Base-by-base conservation (phyloP, 108 stramenopile species). In the Stephanodiscus triporus region DNA sequence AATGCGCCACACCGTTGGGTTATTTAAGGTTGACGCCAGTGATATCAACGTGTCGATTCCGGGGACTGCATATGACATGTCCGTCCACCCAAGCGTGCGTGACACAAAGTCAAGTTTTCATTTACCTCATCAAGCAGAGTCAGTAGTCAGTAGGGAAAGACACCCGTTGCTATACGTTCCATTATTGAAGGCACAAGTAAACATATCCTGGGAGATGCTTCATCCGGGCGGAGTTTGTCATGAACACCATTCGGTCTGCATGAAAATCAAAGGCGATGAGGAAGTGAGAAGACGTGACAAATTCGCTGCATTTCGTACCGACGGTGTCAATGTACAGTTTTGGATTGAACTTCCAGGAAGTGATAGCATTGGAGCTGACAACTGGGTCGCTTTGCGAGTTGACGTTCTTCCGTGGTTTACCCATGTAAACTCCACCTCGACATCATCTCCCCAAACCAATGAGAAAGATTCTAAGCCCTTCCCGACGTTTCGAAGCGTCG, bases 331-430 rank as follows among this genome's bases (percentile, higher is more conserved):
- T 34, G 65, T 83, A 14, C 65, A 78, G 11, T 56, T 82, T 22
- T 43, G 51, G 26, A 42, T 83, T 54, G 69, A 80, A 24, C 64
- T 80, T 22, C 55, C 63, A 20, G 77, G 69, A 40, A 53, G 59
- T 30, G 82, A 78, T 45, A 26, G 23, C 19, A 38, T 66, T 48
- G 68, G 61, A 30, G 34, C 36, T 20, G 51, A 54, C 38, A 76
- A 65, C 37, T 85, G 85, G 85, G 40, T 80, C 9, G 78, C 82
- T 7, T 54, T 85, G 22, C 73, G 85, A 51, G 71, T 75, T n/a
- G 85, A 85, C 30, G 78, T 83, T 6, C 70, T 85, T 32, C 85
- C 85, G 11, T 85, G 85, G 85, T 75, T 85, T 29, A 78, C 78
- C 55, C 85, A 85, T 62, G 30, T 80, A 30, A 76, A 66, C 63